phyloP scores from a whole-genome alignment of 2,329 filamentous ascomycete genomes.

The Grosmannia penicillata region DNA sequence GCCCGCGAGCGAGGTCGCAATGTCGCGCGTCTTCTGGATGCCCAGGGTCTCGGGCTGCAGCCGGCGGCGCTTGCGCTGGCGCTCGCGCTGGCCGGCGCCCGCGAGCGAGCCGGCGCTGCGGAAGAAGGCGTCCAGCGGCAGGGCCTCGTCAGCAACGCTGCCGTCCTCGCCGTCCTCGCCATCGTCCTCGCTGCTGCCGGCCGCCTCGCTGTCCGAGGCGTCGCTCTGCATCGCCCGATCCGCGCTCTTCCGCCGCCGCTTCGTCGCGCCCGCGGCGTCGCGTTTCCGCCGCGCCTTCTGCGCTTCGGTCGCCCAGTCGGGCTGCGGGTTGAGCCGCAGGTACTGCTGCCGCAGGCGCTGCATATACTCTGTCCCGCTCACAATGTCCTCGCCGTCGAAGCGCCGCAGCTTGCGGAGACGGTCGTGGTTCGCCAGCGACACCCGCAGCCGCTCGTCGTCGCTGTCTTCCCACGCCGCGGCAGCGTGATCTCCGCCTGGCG shows the following conservation, averaged over 20 bases:
- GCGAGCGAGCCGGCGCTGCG: conserved; percentile 58
- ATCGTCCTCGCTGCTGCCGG: too few species aligned
- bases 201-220: neutral
- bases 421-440: conserved; percentile 65
- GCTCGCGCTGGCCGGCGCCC: conserved; percentile 18
- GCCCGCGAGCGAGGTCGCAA: conserved; percentile 63
- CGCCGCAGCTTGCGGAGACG: conserved; percentile 71
- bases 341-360: conserved; percentile 68
- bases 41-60: conserved; percentile 78
- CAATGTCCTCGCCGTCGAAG: conserved; percentile 69
- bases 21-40: conserved; percentile 78
- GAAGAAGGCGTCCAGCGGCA: conserved; percentile 68
- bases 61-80: conserved; percentile 44
- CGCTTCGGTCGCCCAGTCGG: conserved; percentile 41
- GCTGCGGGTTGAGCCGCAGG: conserved; percentile 41
- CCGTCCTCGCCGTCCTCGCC: conserved; percentile 11
- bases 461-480: conserved; percentile 79
- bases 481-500: conserved; percentile 28
- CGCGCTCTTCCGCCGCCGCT: conserved; percentile 23
- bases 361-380: conserved; percentile 77
- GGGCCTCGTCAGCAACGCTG: conserved; percentile 34
- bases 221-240: neutral
- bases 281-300: conserved; percentile 35
- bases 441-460: conserved; percentile 75
- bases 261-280: conserved; percentile 12